phyloP scores from a whole-genome alignment of 2,329 filamentous ascomycete genomes.

The Microdochium bolleyi region DNA sequence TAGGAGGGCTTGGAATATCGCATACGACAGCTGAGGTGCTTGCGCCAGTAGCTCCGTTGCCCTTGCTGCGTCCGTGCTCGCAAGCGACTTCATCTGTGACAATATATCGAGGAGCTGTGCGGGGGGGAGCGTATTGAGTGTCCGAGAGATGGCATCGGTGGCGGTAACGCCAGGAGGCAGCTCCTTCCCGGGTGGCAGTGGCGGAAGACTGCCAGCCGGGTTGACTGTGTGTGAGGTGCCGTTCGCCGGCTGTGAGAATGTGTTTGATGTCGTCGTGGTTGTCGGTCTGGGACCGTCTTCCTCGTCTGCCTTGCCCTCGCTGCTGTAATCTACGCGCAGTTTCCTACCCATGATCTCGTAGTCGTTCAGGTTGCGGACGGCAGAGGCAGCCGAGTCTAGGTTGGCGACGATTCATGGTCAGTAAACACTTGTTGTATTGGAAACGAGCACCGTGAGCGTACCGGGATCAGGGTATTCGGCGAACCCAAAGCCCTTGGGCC shows the following conservation, averaged over 20 bases:
- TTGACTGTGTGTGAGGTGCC: slow-evolving; percentile 21
- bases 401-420: slow-evolving; percentile 2
- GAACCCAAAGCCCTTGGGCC: slow-evolving; percentile 94
- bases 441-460: slow-evolving; percentile 20
- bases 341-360: slow-evolving; percentile 93
- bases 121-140: slow-evolving; percentile 77
- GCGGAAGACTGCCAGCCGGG: slow-evolving; percentile 52
- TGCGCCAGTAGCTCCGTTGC: slow-evolving; percentile 81
- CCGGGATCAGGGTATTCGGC: slow-evolving; percentile 92
- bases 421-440: slow-evolving; percentile 3
- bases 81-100: slow-evolving; percentile 86
- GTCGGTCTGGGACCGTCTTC: slow-evolving; percentile 31
- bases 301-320: slow-evolving; percentile 72
- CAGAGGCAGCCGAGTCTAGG: slow-evolving; percentile 73
- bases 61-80: slow-evolving; percentile 71
- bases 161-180: slow-evolving; percentile 76
- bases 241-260: slow-evolving; percentile 13
- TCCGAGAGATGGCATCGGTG: slow-evolving; percentile 86
- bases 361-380: slow-evolving; percentile 91
- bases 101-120: slow-evolving; percentile 89
- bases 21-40: slow-evolving; percentile 88
- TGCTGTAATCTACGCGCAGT: slow-evolving; percentile 90
- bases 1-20: slow-evolving; percentile 88
- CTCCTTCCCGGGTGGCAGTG: slow-evolving; percentile 77
- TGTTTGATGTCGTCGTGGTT: slow-evolving; percentile 4